Base-by-base conservation (phyloP, 139 green algal genomes). In the Chlamydomonas schloesseri region DNA sequence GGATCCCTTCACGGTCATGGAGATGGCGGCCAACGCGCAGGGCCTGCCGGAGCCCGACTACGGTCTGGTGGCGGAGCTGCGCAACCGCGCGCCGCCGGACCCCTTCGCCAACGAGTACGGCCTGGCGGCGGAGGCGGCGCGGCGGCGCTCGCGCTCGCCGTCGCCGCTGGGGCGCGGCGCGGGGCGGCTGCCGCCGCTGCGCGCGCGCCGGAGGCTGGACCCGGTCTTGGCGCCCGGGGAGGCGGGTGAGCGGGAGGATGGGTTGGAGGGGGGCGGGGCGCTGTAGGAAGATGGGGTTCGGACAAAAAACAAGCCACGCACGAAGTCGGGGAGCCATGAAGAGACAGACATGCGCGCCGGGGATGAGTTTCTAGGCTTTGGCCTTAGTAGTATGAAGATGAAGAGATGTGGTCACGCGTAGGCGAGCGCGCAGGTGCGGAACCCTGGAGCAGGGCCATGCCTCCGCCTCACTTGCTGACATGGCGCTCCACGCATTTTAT, bases 51-150 rank as follows among this genome's bases (percentile, higher is more conserved):
- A 91, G 71, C 88, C 83, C 1, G 88, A 91, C 53, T 91, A 91
- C 29, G 88, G 88, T 11, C 53, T 91, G 13, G 88, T 91, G 17
- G 83, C 83, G 2, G 88, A 91, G 78, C 83, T 91, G 34, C 81
- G 72, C 23, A 70, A 81, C 64, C 29, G 58, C 0, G 75, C 28
- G 31, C 29, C 67, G 28, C 57, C 55, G 5, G 82, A 91, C 64
- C 72, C 73, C n/a, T 73, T 80, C 24, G 50, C 68, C 17, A 55
- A n/a, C 31, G 81, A 81, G 18, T 91, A 78, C 65, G 88, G 88
- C 23, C 72, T 91, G 71, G 88, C 55, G 36, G 88, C 88, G 10
- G 88, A 91, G 65, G 83, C 89, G 29, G 83, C 84, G 21, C 68
- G 84, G 31, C 68, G 84, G 9, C 53, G 81, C 26, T 53, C 46